Evolutionary conservation across 495 filamentous ascomycete genomes (phyloP), one percentile per base, ranked within the genome.

Genomic region (Penicillium atrosanguineum): DNA sequence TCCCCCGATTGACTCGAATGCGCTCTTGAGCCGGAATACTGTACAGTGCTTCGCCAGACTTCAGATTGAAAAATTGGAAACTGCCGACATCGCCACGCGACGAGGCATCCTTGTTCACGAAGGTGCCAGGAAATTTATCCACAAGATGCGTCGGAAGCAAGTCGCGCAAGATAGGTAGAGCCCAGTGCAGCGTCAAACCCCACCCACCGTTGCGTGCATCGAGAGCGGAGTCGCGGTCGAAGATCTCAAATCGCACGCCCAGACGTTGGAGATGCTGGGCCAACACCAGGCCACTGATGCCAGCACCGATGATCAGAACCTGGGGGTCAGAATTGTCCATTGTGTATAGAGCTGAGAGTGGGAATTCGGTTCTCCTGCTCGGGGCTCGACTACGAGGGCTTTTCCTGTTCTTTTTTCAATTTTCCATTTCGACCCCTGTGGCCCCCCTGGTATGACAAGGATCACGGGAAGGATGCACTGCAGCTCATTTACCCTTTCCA

Each of bases 121-220:
- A 78, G 0, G 73, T 69, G 55, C 82, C 77, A 0, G 78, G 75
- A 12, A 85, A 67, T 0, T 69, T 70, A 4, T 54, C 53, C 14
- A 79, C 57, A 21, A 83, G 50, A n/a, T 77, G 57, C 3, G 76
- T 66, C 0, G 81, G 82, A 6, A 85, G 69, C 8, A 84, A 59
- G 11, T 70, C 56, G 9, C 74, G 65, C 47, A 85, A 66, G 4
- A 74, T 74, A 11, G 77, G 68, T 11, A 84, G 68, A 26, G 75
- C 74, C 79, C 79, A 83, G 61, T 85, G 80, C 48, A 86, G 71
- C 0, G 83, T 84, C 11, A 86, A 65, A 5, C 78, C 82, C 82
- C 82, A 86, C 37, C 83, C 83, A 26, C 71, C 71, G 6, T 60
- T 69, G 5, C 83, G 73, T 12, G 72, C 63, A 12, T 67, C 60